These are phyloP conservation scores for Naganishia albida DNA, from an alignment of 1,284 basidiomycete species.

Conservation along the genomic window DNA sequence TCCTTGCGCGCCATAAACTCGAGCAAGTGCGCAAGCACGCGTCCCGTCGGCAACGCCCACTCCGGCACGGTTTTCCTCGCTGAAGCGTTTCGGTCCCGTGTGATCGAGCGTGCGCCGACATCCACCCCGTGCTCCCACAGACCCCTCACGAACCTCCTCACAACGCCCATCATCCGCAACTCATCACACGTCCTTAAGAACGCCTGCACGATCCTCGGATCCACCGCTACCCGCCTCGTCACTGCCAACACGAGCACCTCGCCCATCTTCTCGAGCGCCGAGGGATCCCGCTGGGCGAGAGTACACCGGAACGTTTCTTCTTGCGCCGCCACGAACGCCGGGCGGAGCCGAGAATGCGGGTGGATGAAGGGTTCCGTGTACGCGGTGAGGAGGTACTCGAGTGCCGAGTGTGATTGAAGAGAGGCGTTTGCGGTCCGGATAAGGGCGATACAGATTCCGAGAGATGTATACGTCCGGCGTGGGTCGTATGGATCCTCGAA, in stretches of 20 bases:
- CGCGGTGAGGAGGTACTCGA: background rate
- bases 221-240: background rate
- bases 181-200: slow-evolving; percentile 15
- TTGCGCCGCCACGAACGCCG: background rate
- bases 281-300: slow-evolving; percentile 1
- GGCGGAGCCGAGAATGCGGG: slow-evolving; percentile 8
- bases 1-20: slow-evolving; percentile 10
- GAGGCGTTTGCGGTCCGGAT: slow-evolving; percentile 6
- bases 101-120: background rate
- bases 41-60: slow-evolving; percentile 10
- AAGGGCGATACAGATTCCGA: slow-evolving; percentile 15
- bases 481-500: background rate
- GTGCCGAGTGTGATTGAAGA: background rate
- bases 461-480: background rate
- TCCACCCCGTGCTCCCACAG: slow-evolving; percentile 11
- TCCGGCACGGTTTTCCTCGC: background rate
- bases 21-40: slow-evolving; percentile 18
- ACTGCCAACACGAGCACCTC: background rate
- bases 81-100: background rate
- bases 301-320: slow-evolving; percentile 10
- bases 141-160: slow-evolving; percentile 11
- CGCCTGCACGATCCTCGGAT: slow-evolving; percentile 8
- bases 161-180: background rate
- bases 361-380: background rate
- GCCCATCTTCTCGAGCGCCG: slow-evolving; percentile 10